Base-by-base conservation (phyloP, 441 rosid species). In the Omphalea diandra region DNA sequence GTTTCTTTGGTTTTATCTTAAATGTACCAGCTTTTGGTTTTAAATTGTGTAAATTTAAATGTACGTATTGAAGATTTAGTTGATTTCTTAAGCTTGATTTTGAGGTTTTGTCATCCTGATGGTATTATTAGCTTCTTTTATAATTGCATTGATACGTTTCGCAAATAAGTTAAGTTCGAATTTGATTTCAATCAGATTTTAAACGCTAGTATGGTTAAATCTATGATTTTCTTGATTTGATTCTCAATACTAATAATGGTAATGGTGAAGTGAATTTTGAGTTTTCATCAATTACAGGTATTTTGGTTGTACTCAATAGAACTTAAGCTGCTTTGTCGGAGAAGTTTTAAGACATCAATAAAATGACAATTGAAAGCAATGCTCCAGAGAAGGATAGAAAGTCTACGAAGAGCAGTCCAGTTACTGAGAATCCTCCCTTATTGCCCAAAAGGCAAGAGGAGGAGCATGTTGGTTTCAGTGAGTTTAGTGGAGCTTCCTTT, bases 401-500 rank as follows among this genome's bases (percentile, higher is more conserved):
- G 73, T 80, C 88, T 46, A 81, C 81, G 35, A 85, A 26, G 71
- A 41, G 50, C 49, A 84, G 79, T 56, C 75, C 71, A n/a, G 74
- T 85, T 50, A 88, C 89, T 68, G 90, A 85, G 69, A 84, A 79
- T 33, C 84, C 88, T 77, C 98, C 98, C 0, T 77, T 93, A 44
- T 73, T 95, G 77, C 99, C 95, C 15, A 73, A 79, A 70, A 80
- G 64, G 50, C 76, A 76, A 6, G 88, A 76, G 4, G 87, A 82
- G 43, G 89, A n/a, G n/a, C n/a, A 81, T 59, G 86, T 29, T 61
- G 76, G 88, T 67, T 87, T 79, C 76, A 93, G 86, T 77, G 99
- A 95, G 73, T 90, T 91, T 61, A 83, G 91, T 66, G 97, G 99
- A 71, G 98, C 97, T 82, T 93, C 99, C 33, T 95, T 90, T 58